Evolutionary conservation across 140 eudicot species (phyloP).

Genomic region (Flaveria floridana): DNA sequence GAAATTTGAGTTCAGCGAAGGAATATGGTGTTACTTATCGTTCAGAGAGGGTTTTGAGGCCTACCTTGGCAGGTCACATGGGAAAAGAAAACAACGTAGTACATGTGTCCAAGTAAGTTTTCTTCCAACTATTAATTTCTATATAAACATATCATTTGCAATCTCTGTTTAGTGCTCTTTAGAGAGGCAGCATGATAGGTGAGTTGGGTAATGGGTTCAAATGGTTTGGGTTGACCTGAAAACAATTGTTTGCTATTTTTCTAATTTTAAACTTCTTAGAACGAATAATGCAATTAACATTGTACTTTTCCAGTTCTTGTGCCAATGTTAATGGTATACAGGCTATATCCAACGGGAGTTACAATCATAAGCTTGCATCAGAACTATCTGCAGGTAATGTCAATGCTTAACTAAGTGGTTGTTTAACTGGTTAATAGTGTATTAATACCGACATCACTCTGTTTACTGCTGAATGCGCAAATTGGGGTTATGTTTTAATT

Average conservation of each 20-base stretch:
- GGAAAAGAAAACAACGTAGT: conserved; percentile 33
- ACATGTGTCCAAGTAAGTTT: conserved; percentile 37
- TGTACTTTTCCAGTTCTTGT: conserved; percentile 37
- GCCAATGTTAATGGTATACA: conserved; percentile 36
- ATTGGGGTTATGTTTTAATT: neutral
- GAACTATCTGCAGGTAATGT: conserved; percentile 34
- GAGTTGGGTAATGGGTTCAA: neutral
- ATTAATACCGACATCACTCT: neutral
- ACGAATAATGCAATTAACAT: neutral
- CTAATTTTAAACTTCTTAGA: neutral
- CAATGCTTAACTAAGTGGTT: conserved; percentile 3
- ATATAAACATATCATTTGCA: conserved; percentile 4
- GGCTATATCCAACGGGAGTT: conserved; percentile 34
- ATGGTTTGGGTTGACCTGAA: conserved; percentile 1
- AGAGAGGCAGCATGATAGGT: neutral
- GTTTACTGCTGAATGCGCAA: neutral
- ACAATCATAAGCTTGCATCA: conserved; percentile 32
- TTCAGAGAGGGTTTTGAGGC: conserved; percentile 37
- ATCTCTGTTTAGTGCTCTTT: conserved; percentile 13
- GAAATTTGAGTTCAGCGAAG: conserved; percentile 39
- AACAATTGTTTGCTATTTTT: neutral
- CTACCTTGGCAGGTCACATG: conserved; percentile 23
- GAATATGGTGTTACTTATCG: conserved; percentile 42
- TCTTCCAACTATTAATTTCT: neutral
- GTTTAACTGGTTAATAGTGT: neutral